phyloP scores from a whole-genome alignment of 208 protist genomes.

The Leishmania gerbilli region DNA sequence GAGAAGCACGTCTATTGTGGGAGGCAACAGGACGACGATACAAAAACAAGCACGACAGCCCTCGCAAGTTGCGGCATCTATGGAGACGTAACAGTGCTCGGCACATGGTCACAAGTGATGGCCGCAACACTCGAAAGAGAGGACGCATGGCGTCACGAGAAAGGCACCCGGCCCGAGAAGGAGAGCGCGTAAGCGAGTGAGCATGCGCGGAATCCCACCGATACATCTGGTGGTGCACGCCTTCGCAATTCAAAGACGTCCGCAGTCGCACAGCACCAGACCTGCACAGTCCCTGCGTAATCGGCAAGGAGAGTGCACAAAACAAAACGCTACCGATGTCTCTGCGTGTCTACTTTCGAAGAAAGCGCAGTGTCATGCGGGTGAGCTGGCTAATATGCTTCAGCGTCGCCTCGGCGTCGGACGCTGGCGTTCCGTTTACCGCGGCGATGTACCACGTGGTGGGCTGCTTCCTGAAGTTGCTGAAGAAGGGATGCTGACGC shows the following conservation, averaged over 20 bases:
- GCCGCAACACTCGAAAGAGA: not conserved
- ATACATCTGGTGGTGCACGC: too few relatives aligned
- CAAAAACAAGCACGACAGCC: not conserved
- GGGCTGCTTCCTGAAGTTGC: constrained; percentile 38
- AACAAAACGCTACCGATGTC: not conserved
- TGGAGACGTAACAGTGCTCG: not conserved
- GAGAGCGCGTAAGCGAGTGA: not conserved
- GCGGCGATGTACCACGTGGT: constrained; percentile 51
- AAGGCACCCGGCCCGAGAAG: too few relatives aligned
- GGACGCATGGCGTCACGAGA: not conserved
- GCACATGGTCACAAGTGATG: not conserved
- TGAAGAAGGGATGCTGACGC: constrained; percentile 41
- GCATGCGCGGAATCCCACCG: not conserved
- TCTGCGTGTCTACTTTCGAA: constrained; percentile 15
- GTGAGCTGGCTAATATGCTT: constrained; percentile 40
- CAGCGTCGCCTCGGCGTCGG: constrained; percentile 33
- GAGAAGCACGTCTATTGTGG: not conserved
- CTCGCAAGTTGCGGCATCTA: not conserved
- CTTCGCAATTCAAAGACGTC: not conserved
- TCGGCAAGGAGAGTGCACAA: not conserved
- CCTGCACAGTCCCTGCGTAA: not conserved
- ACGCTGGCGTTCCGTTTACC: constrained; percentile 39
- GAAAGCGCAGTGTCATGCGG: constrained; percentile 40
- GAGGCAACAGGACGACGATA: not conserved
- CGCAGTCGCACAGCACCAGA: not conserved